Evolutionary conservation across 805 yeast genomes (phyloP).

Genomic region (Saturnispora hagleri): DNA sequence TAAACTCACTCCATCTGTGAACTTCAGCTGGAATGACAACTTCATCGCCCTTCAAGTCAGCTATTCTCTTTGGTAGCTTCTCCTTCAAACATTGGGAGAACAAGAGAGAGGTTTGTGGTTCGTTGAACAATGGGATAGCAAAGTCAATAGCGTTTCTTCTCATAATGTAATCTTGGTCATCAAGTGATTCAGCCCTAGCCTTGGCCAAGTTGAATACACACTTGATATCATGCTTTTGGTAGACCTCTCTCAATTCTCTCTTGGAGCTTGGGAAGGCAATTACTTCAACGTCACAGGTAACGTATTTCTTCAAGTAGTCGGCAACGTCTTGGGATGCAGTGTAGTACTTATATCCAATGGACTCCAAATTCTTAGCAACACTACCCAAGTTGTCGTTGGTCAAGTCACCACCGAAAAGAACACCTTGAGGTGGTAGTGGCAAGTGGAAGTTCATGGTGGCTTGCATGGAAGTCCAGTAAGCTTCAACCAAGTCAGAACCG

Average conservation of each 20-base stretch:
- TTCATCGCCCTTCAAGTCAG: slow-evolving; percentile 31
- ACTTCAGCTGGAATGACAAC: slow-evolving; percentile 77
- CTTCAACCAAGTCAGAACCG: slow-evolving; percentile 77
- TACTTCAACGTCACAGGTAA: slow-evolving; percentile 42
- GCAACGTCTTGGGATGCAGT: slow-evolving; percentile 69
- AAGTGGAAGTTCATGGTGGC: slow-evolving; percentile 94
- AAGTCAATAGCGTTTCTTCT: slow-evolving; percentile 98
- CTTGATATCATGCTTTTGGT: slow-evolving; percentile 75
- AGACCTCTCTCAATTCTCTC: slow-evolving; percentile 86
- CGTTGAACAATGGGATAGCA: slow-evolving; percentile 92
- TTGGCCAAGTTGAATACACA: slow-evolving; percentile 89
- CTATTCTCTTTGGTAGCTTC: slow-evolving; percentile 52
- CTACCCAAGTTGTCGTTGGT: slow-evolving; percentile 57
- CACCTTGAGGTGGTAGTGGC: slow-evolving; percentile 84
- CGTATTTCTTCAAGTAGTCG: slow-evolving; percentile 49
- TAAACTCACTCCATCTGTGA: slow-evolving; percentile 91
- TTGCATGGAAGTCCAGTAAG: slow-evolving; percentile 97
- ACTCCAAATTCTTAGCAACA: slow-evolving; percentile 61
- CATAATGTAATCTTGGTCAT: slow-evolving; percentile 93
- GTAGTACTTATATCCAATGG: slow-evolving; percentile 74
- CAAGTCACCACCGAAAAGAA: slow-evolving; percentile 91
- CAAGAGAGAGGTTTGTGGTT: slow-evolving; percentile 83
- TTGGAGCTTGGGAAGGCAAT: slow-evolving; percentile 90
- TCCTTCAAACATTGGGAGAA: slow-evolving; percentile 76
- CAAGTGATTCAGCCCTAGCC: slow-evolving; percentile 75